Evolutionary conservation across 176 grass and related monocot species (phyloP), one percentile per base, ranked within the genome.

Genomic region (Dactylis glomerata): DNA sequence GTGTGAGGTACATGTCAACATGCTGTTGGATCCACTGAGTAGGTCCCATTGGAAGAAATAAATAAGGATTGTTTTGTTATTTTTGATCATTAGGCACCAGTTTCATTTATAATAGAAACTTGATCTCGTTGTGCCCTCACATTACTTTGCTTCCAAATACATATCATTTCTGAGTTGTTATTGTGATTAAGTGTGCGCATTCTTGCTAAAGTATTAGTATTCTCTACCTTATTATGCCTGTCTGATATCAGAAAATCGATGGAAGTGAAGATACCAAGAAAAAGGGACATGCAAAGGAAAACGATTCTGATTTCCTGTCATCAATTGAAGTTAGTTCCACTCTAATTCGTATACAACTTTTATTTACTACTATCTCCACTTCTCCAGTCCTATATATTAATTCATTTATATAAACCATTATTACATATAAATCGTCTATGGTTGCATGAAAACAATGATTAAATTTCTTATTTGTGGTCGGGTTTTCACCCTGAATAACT

Each of bases 291-390:
- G 84, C 81, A 36, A 95, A 98, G 91, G 91, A 93, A 74, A 93
- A 91, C 31, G 92, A 95, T 87, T 90, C 88, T 45, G 96, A 98
- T 90, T 98, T 93, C 85, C 71, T 98, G 62, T 98, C 96, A 22
- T 95, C 96, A 74, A 95, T 98, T 79, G 96, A 98, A 80, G 96
- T 98, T 65, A 82, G 88, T 81, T 69, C 74, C 42, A 67, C 59
- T 84, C 59, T n/a, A 75, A 71, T 68, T 8, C 59, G 69, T 72
- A 34, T 70, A 20, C 32, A 36, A 9, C 83, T 58, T 67, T 79
- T 83, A 67, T 85, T 82, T 73, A 5, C 68, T 58, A 78, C 23
- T 56, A 56, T 80, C 6, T 40, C 45, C 49, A 73, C 67, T 30
- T 80, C 6, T 40, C 45, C 49, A 73, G 67, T 30, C 34, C 11